These are phyloP conservation scores for Gracilaria gracilis DNA, from an alignment of 23 red algal genomes.

Conservation along the genomic window DNA sequence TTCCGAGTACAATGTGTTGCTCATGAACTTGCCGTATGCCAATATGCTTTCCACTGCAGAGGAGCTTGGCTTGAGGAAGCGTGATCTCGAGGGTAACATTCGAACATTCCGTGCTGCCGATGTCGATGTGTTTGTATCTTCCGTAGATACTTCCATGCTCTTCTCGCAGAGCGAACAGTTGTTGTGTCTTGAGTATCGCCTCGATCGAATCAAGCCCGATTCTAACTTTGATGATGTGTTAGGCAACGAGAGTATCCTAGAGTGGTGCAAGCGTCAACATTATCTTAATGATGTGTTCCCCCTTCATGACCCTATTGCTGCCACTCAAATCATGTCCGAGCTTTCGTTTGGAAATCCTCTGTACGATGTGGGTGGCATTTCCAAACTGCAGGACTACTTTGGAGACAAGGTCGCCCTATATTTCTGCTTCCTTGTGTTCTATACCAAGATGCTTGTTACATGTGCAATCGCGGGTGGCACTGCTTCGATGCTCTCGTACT, in stretches of 20 bases:
- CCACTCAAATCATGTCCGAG: slow-evolving; percentile 43
- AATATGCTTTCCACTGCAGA: slow-evolving; percentile 66
- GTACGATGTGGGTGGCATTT: slow-evolving; percentile 61
- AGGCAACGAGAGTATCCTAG: slow-evolving; percentile 79
- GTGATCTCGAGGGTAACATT: slow-evolving; percentile 74
- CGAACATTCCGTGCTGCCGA: slow-evolving; percentile 64
- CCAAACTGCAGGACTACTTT: slow-evolving; percentile 86
- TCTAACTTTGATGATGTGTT: slow-evolving; percentile 75
- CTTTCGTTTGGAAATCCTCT: slow-evolving; percentile 52
- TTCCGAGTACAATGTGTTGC: slow-evolving; percentile 53
- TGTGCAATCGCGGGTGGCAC: slow-evolving; percentile 67
- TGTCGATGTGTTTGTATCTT: slow-evolving; percentile 39
- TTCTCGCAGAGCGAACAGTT: slow-evolving; percentile 79
- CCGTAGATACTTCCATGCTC: background rate
- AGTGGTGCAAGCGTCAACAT: slow-evolving; percentile 84
- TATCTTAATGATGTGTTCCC: slow-evolving; percentile 88
- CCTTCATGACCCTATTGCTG: slow-evolving; percentile 70
- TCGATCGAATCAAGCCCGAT: slow-evolving; percentile 69
- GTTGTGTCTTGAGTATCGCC: slow-evolving; percentile 69
- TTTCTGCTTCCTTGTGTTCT: slow-evolving; percentile 83
- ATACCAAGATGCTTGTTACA: slow-evolving; percentile 64
- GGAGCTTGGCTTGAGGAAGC: slow-evolving; percentile 71
- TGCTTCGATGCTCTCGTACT: slow-evolving; percentile 15
- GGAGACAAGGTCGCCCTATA: slow-evolving; percentile 90
- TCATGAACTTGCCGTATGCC: slow-evolving; percentile 61